A percentile compares a stretch with the other conserved stretches of the same genome.
Evolutionary conservation across 2,329 filamentous ascomycete genomes (phyloP).

Genomic region (Xylaria multiplex): DNA sequence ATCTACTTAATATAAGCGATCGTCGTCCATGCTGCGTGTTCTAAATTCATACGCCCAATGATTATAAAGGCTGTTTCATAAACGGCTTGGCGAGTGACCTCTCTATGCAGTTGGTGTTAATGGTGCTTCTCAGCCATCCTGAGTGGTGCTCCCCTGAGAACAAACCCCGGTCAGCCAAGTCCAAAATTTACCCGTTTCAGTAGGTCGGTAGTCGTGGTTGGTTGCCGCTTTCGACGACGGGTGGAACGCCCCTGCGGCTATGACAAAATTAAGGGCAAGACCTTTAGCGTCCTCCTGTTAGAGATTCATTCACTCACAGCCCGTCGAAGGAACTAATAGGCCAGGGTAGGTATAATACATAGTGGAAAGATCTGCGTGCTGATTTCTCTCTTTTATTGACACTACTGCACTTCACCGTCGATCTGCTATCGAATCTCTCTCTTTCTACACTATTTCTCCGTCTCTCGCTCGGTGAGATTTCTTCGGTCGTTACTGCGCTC

Average conservation of each 20-base stretch:
- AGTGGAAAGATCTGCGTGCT: constrained; percentile 1
- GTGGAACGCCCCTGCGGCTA: constrained; percentile 2
- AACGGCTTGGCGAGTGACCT: constrained; percentile 23
- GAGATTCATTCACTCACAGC: constrained; percentile 27
- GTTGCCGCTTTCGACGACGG: constrained; percentile 9
- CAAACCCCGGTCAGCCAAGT: constrained; percentile 24
- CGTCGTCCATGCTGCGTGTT: constrained; percentile 14
- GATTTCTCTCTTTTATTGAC: constrained; percentile 14
- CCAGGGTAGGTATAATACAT: background rate
- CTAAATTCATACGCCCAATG: constrained; percentile 2
- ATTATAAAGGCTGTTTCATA: constrained; percentile 27
- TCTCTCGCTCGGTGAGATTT: constrained; percentile 9
- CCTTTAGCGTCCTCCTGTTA: constrained; percentile 16
- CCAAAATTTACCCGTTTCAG: constrained; percentile 21
- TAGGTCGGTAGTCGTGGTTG: constrained; percentile 17
- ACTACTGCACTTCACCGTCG: background rate
- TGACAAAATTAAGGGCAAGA: constrained; percentile 32
- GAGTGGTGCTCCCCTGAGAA: background rate
- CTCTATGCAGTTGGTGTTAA: background rate
- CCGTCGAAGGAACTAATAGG: background rate
- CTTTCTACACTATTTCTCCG: no score
- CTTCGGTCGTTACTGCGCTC: constrained; percentile 20
- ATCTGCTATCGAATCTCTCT: background rate
- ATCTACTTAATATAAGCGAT: background rate
- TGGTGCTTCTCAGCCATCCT: background rate